These are phyloP conservation scores for Colletotrichum sp. DNA, from an alignment of 2,329 filamentous ascomycete species.

Conservation along the genomic window DNA sequence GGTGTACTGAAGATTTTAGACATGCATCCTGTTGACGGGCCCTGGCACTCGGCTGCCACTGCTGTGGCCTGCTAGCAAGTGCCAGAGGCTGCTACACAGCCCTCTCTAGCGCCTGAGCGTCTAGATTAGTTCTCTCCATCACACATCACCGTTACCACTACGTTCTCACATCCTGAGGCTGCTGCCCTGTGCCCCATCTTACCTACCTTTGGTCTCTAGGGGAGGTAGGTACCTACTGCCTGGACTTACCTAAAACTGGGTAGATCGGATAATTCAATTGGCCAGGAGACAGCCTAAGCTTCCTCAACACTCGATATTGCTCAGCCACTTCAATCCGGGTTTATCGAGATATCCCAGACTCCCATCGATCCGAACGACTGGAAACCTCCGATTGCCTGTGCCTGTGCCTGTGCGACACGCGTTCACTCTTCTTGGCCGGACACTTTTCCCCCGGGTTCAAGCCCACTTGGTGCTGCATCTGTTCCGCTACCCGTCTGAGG, in stretches of 20 bases:
- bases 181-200: not conserved
- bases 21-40: too few species aligned
- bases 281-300: not conserved
- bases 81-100: too few species aligned
- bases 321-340: not conserved
- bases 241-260: not conserved
- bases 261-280: not conserved
- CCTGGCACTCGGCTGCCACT: too few species aligned
- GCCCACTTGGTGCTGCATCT: not conserved
- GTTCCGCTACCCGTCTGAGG: constrained; percentile 2
- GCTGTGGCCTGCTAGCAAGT: too few species aligned
- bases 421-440: not conserved
- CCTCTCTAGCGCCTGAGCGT: too few species aligned
- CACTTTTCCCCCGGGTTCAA: not conserved
- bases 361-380: not conserved
- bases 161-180: not conserved
- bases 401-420: not conserved
- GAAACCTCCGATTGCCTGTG: not conserved
- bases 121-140: too few species aligned
- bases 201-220: too few species aligned
- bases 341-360: not conserved
- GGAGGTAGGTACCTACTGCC: not conserved
- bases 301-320: not conserved
- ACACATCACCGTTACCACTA: too few species aligned
- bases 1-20: not conserved